These are phyloP conservation scores for Ascochyta viciae-villosae DNA, from an alignment of 2,329 filamentous ascomycete genomes.

Conservation along the genomic window DNA sequence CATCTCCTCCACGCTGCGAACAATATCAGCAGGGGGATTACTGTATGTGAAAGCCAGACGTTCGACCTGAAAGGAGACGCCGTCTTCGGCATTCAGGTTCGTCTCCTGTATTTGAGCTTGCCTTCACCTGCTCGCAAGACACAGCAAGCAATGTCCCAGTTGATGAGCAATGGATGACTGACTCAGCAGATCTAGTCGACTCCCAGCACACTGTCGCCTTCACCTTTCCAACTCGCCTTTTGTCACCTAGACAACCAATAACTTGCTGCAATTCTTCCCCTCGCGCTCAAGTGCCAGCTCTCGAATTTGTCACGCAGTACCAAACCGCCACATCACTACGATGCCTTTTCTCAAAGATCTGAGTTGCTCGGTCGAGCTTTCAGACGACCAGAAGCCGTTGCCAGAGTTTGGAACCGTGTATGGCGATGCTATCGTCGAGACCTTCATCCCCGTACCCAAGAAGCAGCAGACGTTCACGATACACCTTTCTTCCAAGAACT, in stretches of 20 bases:
- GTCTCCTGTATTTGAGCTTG: neutral
- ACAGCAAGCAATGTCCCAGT: neutral
- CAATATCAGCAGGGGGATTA: neutral
- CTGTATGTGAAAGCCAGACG: neutral
- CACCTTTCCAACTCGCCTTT: neutral
- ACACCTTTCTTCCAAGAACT: conserved; percentile 57
- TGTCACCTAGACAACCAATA: neutral
- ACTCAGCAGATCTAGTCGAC: neutral
- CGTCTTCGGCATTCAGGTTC: neutral
- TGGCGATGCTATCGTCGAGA: conserved; percentile 60
- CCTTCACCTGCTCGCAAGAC: neutral
- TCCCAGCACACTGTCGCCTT: neutral
- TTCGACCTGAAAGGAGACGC: neutral
- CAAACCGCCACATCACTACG: neutral
- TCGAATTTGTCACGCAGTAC: neutral
- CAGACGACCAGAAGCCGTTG: conserved; percentile 49
- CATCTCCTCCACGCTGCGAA: neutral
- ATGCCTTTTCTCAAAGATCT: conserved; percentile 64
- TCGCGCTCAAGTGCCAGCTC: neutral
- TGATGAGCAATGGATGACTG: neutral
- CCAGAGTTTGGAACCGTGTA: conserved; percentile 60
- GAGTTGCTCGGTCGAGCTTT: conserved; percentile 59
- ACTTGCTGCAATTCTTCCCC: neutral
- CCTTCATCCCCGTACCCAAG: conserved; percentile 58
- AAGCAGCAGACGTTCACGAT: conserved; percentile 56